A percentile compares a stretch with the other conserved stretches of the same genome.
Evolutionary conservation across 306 rosid genomes (phyloP).

Genomic region (Adenanthera pavonina): DNA sequence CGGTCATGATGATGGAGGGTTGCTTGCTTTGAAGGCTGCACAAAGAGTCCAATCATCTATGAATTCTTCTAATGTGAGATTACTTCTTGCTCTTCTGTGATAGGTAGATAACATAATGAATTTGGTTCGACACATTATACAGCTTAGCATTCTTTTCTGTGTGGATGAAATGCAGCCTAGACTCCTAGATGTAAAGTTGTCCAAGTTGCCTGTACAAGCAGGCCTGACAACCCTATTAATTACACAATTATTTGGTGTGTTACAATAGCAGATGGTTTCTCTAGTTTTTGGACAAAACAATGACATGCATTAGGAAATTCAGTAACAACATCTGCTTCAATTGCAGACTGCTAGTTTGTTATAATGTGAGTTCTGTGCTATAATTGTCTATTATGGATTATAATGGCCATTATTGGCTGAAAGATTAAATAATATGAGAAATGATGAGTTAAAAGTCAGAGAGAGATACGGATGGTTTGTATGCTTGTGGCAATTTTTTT

Average conservation of each 20-base stretch:
- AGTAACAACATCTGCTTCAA: not conserved
- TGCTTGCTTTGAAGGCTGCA: slow-evolving; percentile 87
- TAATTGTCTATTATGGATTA: not conserved
- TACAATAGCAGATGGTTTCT: slow-evolving; percentile 15
- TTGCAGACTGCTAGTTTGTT: not conserved
- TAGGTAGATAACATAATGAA: slow-evolving; percentile 24
- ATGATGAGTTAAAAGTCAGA: not conserved
- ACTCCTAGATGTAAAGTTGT: slow-evolving; percentile 21
- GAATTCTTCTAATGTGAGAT: slow-evolving; percentile 76
- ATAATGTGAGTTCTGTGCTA: not conserved
- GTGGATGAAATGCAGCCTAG: slow-evolving; percentile 5
- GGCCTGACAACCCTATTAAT: not conserved
- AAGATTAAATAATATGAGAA: not conserved
- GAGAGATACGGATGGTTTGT: not conserved
- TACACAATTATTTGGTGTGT: slow-evolving; percentile 28
- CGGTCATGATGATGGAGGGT: slow-evolving; percentile 99
- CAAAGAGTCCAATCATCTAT: slow-evolving; percentile 70
- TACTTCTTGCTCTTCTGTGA: slow-evolving; percentile 33
- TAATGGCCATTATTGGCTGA: not conserved
- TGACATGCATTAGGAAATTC: slow-evolving; percentile 8
- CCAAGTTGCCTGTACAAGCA: slow-evolving; percentile 13
- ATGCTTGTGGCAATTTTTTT: not conserved
- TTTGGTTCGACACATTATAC: slow-evolving; percentile 16
- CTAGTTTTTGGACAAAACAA: not conserved
- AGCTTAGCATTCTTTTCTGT: not conserved